Base-by-base conservation (phyloP, 352 stramenopile genomes). In the Discostella stelligera region DNA sequence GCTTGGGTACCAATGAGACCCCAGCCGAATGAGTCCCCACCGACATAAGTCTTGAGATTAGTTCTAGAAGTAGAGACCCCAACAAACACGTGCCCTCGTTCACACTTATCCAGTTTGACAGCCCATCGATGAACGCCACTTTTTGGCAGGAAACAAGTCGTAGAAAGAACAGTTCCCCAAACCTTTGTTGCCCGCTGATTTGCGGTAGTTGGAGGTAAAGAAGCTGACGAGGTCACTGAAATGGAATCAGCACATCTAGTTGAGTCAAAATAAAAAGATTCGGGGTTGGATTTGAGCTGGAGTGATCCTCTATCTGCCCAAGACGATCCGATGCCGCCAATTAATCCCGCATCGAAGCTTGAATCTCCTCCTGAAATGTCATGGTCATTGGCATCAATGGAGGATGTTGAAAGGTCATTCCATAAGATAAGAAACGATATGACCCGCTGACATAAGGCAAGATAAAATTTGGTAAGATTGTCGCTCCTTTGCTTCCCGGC, bases 1-100 rank as follows among this genome's bases (percentile, higher is more conserved):
- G 96, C 96, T 77, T 98, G 96, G 61, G 98, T 98, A 0, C 96
- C 97, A 63, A 99, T 99, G 63, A 98, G 98, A 8, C 97, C 97
- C 97, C 97, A 99, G 0, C 96, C 98, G 48, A 98, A 91, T 30
- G 97, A 95, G 66, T 99, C 97, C 8, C 96, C 95, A 0, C 97
- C 97, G 20, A 99, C 89, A 80, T 99, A 99, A 3, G 96, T 98
- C 53, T 96, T 94, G 13, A 95, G 83, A 74, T 96, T 98, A 0
- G 94, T 94, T 54, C 94, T 88, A 14, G 91, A 84, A 11, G 94
- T 98, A 0, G 96, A 95, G 7, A 99, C 94, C 2, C 97, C 97
- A 59, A 99, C 87, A 79, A 99, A 99, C 0, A 99, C 77, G 81
- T 99, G 98, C 10, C 94, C 93, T 4, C 95, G 97, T 25, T 94